Conservation (phyloP, 495 filamentous ascomycete genomes). For the Umbilicaria muhlenbergii region DNA sequence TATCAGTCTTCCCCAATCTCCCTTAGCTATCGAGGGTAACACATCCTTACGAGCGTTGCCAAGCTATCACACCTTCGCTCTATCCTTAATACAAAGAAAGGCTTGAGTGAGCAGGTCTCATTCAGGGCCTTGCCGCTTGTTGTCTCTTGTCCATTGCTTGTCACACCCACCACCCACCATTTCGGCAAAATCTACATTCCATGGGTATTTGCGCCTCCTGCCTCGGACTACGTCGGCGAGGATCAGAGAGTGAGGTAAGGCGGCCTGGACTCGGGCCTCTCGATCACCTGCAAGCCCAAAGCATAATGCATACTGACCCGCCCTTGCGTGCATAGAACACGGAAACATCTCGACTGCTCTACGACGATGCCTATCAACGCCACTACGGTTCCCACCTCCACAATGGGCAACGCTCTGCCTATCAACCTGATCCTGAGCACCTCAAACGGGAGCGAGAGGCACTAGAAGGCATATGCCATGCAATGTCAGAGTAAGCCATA, state of each 20-base stretch:
- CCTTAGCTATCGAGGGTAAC: background rate
- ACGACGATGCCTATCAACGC: constrained; percentile 34
- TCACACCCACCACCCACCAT: background rate
- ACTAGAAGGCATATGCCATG: constrained; percentile 35
- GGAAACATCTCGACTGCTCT: constrained; percentile 35
- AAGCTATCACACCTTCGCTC: background rate
- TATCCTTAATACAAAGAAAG: background rate
- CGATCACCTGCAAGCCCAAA: constrained; percentile 5
- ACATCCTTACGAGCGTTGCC: background rate
- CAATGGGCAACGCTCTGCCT: constrained; percentile 21
- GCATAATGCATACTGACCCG: background rate
- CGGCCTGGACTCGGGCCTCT: background rate
- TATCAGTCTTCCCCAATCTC: constrained; percentile 7
- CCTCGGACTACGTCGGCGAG: constrained; percentile 28
- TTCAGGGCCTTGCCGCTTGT: no score
- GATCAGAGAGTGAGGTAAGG: constrained; percentile 30
- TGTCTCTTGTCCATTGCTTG: background rate
- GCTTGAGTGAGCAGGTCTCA: no score
- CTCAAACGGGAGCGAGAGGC: constrained; percentile 35
- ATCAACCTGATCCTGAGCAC: constrained; percentile 33
- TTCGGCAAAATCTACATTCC: constrained; percentile 7
- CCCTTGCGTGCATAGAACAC: constrained; percentile 19
- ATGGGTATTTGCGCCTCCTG: constrained; percentile 39
- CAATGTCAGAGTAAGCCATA: constrained; percentile 33
- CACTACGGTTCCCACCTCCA: constrained; percentile 32